Evolutionary conservation across 2,329 filamentous ascomycete species (phyloP), one percentile per base, ranked within the genome.

Genomic region (Colletotrichum simmondsii): DNA sequence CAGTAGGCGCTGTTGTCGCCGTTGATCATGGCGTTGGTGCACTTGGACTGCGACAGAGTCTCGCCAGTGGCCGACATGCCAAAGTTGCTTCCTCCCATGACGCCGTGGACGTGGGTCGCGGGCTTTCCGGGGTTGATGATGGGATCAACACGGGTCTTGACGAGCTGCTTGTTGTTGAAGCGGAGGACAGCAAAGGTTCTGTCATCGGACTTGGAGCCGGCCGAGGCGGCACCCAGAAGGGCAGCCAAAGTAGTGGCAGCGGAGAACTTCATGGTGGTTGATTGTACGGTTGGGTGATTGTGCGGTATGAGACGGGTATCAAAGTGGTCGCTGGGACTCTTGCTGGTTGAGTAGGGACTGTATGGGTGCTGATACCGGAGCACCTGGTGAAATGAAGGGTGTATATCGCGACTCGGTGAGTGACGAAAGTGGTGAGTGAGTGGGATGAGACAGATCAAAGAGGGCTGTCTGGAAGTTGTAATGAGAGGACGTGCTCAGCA

Each of bases 1-100:
- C 94, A 95, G 85, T 96, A 95, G 81, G 92, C 92, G 76, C 89
- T 93, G 79, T 90, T 86, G 82, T 95, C 93, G 67, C 89, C 89
- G 77, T 87, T 90, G 79, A 94, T 86, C 73, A 88, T 87, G 80
- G 93, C 92, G 42, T 92, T 94, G 61, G 91, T 93, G 86, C 94
- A 96, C 30, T 88, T 87, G 37, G 92, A 94, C 68, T 86, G 80
- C 72, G 85, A 74, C 30, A 93, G 86, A 58, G 88, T 85, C 69
- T 89, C 85, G 77, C 91, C 93, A 54, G 87, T 90, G 79, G 92
- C 91, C 65, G 82, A 86, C 75, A 90, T 84, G 75, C 87, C 85
- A 77, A 95, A 95, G 76, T 85, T 91, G 81, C 90, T 93, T 71
- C 92, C 93, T 56, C 92, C 93, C 83, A 92, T 89, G 76, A 95